Conservation (phyloP, 495 filamentous ascomycete species). For the Hapsidospora chrysogenum region DNA sequence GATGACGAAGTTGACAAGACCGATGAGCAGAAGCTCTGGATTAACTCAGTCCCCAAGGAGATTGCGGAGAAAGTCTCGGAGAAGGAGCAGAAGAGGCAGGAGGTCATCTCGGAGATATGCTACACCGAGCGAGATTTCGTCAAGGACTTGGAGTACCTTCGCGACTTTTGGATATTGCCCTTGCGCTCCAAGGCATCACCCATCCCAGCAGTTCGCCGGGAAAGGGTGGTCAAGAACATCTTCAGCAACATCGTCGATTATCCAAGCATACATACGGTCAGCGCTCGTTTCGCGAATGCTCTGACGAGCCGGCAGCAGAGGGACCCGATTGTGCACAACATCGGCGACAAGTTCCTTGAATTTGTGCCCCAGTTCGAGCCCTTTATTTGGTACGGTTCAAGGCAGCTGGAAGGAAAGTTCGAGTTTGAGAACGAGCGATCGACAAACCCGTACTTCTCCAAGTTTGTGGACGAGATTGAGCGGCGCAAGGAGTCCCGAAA, state of each 20-base stretch:
- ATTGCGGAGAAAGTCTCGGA: slow-evolving; percentile 78
- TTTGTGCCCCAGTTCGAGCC: slow-evolving; percentile 85
- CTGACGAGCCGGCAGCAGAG: slow-evolving; percentile 85
- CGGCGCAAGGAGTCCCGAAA: slow-evolving; percentile 92
- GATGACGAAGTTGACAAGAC: slow-evolving; percentile 74
- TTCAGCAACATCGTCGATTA: slow-evolving; percentile 88
- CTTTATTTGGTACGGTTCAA: slow-evolving; percentile 93
- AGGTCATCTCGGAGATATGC: slow-evolving; percentile 95
- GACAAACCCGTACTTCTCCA: slow-evolving; percentile 67
- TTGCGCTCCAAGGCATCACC: slow-evolving; percentile 62
- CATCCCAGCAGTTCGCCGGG: slow-evolving; percentile 74
- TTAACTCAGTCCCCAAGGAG: slow-evolving; percentile 94
- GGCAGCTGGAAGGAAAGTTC: slow-evolving; percentile 90
- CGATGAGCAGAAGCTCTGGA: slow-evolving; percentile 98
- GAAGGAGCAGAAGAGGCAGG: slow-evolving; percentile 90
- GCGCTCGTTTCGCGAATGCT: slow-evolving; percentile 68
- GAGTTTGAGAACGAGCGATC: slow-evolving; percentile 95
- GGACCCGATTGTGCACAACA: slow-evolving; percentile 66
- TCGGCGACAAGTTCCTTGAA: slow-evolving; percentile 90
- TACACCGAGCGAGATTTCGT: slow-evolving; percentile 99
- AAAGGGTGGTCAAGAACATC: slow-evolving; percentile 82
- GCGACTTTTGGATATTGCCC: slow-evolving; percentile 98
- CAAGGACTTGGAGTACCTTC: slow-evolving; percentile 94
- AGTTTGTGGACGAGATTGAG: slow-evolving; percentile 95
- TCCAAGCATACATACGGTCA: slow-evolving; percentile 67